Evolutionary conservation across 2,329 filamentous ascomycete genomes (phyloP).

Genomic region (Camillea tinctor): DNA sequence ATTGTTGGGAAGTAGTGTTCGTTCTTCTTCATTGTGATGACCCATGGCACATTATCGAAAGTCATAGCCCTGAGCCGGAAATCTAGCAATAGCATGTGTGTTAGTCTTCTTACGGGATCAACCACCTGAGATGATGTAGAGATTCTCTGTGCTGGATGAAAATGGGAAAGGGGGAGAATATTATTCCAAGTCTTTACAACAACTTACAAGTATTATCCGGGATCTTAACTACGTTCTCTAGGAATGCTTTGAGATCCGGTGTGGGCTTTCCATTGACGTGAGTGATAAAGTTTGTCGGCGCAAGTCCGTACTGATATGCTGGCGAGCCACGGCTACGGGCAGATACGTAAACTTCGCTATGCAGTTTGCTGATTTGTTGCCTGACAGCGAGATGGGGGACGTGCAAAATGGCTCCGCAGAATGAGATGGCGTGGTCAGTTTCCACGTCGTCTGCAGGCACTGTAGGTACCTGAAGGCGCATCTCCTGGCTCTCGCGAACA

Average conservation of each 20-base stretch:
- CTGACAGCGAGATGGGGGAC: constrained; percentile 93
- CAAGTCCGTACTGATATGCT: constrained; percentile 85
- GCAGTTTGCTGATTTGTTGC: constrained; percentile 94
- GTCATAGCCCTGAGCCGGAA: constrained; percentile 97
- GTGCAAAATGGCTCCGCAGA: constrained; percentile 93
- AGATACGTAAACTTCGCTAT: constrained; percentile 94
- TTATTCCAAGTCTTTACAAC: not conserved
- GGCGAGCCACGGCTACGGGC: constrained; percentile 81
- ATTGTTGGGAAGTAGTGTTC: constrained; percentile 86
- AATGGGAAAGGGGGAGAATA: not conserved
- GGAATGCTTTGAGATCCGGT: constrained; percentile 76
- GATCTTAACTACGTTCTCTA: constrained; percentile 80
- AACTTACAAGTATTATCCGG: constrained; percentile 85
- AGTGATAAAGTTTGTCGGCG: constrained; percentile 96
- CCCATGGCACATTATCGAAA: constrained; percentile 97
- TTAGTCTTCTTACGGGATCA: constrained; percentile 17
- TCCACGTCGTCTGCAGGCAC: constrained; percentile 88
- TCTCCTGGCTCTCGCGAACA: constrained; percentile 79
- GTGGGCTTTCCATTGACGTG: constrained; percentile 90
- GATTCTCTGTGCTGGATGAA: not conserved
- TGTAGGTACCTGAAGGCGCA: constrained; percentile 75
- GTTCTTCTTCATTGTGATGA: constrained; percentile 99
- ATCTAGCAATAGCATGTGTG: constrained; percentile 47
- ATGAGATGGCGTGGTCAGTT: constrained; percentile 86
- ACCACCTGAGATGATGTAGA: constrained; percentile 8